Base-by-base conservation (phyloP, 352 stramenopile species). In the Phytophthora constricta region DNA sequence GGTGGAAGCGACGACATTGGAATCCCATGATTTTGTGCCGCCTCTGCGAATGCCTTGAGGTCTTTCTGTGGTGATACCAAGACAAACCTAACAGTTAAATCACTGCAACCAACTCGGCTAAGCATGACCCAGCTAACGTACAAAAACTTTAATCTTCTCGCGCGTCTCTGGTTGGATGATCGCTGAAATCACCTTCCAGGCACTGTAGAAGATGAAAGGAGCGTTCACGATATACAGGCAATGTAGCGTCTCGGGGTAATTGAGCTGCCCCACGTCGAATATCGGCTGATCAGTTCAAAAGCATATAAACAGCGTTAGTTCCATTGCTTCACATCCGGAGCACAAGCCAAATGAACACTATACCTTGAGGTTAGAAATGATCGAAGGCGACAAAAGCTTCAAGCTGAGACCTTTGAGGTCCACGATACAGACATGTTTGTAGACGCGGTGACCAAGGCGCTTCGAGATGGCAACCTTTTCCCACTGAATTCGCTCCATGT, bases 341-440 rank as follows among this genome's bases (percentile, higher is more conserved):
- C 20, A 41, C 51, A 51, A 19, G 22, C 39, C 28, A 37, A 13
- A 16, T 52, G 23, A 17, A 51, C 8, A 28, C 55, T 68, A 50
- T 56, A 89, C 82, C 74, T 92, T 90, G 41, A 93, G 69, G 37
- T 91, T 76, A 51, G 75, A 76, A 27, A 92, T 68, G 17, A 90
- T 72, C 11, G 76, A 76, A 5, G 73, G 77, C 26, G 82, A 82
- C 0, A 89, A 46, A 27, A 92, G 76, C 70, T 91, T 92, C 69
- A 91, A 72, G 25, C 79, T 81, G 23, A 95, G 70, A 0, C 83
- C 84, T 20, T 89, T 86, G 20, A 93, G 56, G 49, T 95, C 87
- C 20, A 95, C 82, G 34, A 95, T 84, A 52, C 80, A 92, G 58
- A 95, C 86, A 65, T 95, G 87, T 62, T 93, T 93, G 68, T 93